Conservation (phyloP, 768 basidiomycete species). For the Russula griseocarnosa region DNA sequence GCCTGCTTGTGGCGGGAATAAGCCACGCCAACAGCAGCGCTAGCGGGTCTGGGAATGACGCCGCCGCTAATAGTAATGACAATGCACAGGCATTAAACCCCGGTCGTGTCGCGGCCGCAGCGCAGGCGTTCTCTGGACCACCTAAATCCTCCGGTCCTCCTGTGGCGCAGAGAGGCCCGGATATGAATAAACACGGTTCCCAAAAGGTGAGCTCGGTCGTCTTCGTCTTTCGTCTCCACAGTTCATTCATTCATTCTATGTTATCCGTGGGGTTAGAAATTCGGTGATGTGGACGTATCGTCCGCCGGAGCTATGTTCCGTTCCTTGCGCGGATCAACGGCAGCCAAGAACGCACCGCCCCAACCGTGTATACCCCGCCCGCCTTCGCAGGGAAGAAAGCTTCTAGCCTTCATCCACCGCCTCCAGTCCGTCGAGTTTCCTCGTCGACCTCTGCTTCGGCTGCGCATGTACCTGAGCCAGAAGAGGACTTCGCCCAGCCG, state of each 20-base stretch:
- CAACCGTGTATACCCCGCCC: constrained; percentile 42
- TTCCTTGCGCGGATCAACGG: constrained; percentile 44
- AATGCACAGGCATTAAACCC: not conserved
- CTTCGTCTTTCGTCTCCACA: not conserved
- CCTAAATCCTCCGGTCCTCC: not conserved
- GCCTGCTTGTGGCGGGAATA: constrained; percentile 9
- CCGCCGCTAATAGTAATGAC: not conserved
- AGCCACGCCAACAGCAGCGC: not conserved
- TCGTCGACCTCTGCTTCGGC: not conserved
- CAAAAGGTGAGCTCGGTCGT: constrained; percentile 21
- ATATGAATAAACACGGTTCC: not conserved
- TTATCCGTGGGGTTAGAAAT: constrained; percentile 40
- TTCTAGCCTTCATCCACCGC: constrained; percentile 44
- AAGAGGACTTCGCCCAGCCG: constrained; percentile 23
- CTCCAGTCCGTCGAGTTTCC: constrained; percentile 41
- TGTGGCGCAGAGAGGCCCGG: not conserved
- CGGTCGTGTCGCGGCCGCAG: constrained; percentile 19
- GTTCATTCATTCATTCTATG: not conserved
- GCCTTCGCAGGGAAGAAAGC: constrained; percentile 38
- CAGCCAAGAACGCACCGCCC: constrained; percentile 40
- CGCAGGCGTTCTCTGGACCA: constrained; percentile 11
- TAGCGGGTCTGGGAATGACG: not conserved
- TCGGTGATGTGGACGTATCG: constrained; percentile 57
- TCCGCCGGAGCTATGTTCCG: constrained; percentile 46
- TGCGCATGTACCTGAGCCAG: constrained; percentile 15